Evolutionary conservation across 2,329 filamentous ascomycete genomes (phyloP).

Genomic region (Zopfia rhizophila): DNA sequence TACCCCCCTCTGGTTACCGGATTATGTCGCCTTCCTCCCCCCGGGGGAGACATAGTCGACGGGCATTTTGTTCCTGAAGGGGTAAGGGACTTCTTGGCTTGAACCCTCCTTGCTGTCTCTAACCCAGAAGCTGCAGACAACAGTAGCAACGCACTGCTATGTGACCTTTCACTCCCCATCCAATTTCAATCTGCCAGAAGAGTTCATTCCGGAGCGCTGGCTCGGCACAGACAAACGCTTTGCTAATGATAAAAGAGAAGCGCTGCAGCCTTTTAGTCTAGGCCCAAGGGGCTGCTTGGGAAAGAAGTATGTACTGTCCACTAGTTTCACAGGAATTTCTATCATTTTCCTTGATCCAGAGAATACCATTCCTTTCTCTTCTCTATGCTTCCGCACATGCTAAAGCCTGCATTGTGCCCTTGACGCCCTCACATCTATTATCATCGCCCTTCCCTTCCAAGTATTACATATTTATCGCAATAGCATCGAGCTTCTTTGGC

Average conservation of each 20-base stretch:
- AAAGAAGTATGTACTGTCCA: slow-evolving; percentile 32
- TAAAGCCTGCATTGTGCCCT: no score
- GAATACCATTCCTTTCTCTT: no score
- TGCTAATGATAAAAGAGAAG: slow-evolving; percentile 36
- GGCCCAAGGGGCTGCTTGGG: slow-evolving; percentile 29
- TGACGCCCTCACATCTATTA: no score
- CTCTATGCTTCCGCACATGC: no score
- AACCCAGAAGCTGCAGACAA: no score
- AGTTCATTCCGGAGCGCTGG: slow-evolving; percentile 39
- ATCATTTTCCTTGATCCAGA: no score
- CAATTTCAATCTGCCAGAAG: slow-evolving; percentile 34
- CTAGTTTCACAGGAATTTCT: no score
- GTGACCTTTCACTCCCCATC: slow-evolving; percentile 21
- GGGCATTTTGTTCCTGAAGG: slow-evolving; percentile 25
- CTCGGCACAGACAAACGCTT: slow-evolving; percentile 28
- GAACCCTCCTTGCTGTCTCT: no score
- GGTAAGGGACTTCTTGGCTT: no score
- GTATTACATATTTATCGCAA: no score
- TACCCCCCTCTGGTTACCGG: slow-evolving; percentile 24
- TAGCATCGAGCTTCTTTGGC: no score
- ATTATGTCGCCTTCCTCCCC: slow-evolving; percentile 14
- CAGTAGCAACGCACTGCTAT: slow-evolving; percentile 8
- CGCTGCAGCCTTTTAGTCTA: slow-evolving; percentile 36
- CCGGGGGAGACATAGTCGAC: slow-evolving; percentile 21
- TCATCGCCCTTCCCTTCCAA: no score